These are phyloP conservation scores for Moniliella sp. DNA, from an alignment of 1,284 basidiomycete genomes.

Conservation along the genomic window DNA sequence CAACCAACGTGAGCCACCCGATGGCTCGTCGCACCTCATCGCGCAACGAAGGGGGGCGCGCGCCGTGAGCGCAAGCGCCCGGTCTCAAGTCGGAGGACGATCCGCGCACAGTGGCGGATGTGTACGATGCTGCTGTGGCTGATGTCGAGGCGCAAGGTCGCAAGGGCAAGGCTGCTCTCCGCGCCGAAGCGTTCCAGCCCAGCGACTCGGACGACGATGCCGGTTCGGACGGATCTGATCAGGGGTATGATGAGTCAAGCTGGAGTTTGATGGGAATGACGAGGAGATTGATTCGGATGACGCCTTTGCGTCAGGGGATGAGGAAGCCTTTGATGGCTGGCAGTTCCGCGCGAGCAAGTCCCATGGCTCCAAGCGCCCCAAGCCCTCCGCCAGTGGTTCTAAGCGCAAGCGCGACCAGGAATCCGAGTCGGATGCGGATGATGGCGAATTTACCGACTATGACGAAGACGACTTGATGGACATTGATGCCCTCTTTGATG, in stretches of 20 bases:
- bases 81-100: conserved; percentile 1
- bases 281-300: conserved; percentile 34
- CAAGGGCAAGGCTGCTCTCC: conserved; percentile 16
- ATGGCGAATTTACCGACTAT: conserved; percentile 10
- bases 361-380: neutral
- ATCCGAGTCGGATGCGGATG: conserved; percentile 1
- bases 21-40: no score
- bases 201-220: conserved; percentile 1
- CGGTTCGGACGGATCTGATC: no score
- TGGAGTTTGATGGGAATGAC: conserved; percentile 33
- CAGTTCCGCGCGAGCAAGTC: conserved; percentile 4
- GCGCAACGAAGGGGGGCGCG: no score
- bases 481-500: conserved; percentile 23
- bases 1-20: no score
- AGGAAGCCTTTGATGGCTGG: conserved; percentile 18
- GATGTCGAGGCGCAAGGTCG: conserved; percentile 2
- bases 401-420: conserved; percentile 6
- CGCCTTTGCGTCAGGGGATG: conserved; percentile 27
- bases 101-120: conserved; percentile 5
- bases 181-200: conserved; percentile 7
- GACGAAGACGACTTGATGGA: conserved; percentile 21
- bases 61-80: no score
- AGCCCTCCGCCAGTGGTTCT: conserved; percentile 4
- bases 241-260: neutral
- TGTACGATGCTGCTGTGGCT: conserved; percentile 6